A percentile compares a stretch with the other conserved stretches of the same genome.
Conservation (phyloP, 768 basidiomycete genomes). For the Xerocomellus chrysenteron region DNA sequence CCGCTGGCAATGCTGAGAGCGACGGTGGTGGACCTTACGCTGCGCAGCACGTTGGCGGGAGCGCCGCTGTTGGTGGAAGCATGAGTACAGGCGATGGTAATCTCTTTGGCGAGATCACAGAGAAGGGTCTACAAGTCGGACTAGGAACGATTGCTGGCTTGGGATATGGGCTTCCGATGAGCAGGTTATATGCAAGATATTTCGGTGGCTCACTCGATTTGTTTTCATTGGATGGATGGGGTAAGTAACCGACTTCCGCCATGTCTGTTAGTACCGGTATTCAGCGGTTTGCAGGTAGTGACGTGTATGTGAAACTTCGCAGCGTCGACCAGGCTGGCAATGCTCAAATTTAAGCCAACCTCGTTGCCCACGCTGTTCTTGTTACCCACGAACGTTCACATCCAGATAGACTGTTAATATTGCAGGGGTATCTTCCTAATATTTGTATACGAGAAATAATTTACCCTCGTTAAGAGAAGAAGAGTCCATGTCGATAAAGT, state of each 20-base stretch:
- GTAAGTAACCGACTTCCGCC: constrained; percentile 36
- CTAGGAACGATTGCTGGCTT: constrained; percentile 89
- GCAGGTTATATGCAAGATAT: constrained; percentile 73
- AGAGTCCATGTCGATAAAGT: background rate
- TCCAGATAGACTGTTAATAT: background rate
- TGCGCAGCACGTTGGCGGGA: constrained; percentile 73
- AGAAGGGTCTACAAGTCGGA: constrained; percentile 73
- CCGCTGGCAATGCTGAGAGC: constrained; percentile 57
- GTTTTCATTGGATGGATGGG: constrained; percentile 82
- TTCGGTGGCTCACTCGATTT: constrained; percentile 86
- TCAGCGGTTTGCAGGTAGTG: constrained; percentile 37
- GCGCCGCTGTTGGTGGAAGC: constrained; percentile 55
- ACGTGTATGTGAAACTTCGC: constrained; percentile 54
- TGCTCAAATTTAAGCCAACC: constrained; percentile 40
- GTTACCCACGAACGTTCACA: background rate
- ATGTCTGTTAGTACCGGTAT: background rate
- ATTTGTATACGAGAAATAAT: constrained; percentile 2
- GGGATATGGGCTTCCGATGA: constrained; percentile 86
- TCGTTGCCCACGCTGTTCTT: background rate
- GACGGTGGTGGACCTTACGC: constrained; percentile 71
- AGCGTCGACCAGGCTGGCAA: constrained; percentile 53
- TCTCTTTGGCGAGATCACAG: constrained; percentile 76
- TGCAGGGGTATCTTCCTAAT: background rate
- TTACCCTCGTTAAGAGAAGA: background rate
- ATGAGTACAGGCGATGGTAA: constrained; percentile 43